These are phyloP conservation scores for Ustilago trichophora DNA, from an alignment of 1,284 basidiomycete genomes.

Conservation along the genomic window DNA sequence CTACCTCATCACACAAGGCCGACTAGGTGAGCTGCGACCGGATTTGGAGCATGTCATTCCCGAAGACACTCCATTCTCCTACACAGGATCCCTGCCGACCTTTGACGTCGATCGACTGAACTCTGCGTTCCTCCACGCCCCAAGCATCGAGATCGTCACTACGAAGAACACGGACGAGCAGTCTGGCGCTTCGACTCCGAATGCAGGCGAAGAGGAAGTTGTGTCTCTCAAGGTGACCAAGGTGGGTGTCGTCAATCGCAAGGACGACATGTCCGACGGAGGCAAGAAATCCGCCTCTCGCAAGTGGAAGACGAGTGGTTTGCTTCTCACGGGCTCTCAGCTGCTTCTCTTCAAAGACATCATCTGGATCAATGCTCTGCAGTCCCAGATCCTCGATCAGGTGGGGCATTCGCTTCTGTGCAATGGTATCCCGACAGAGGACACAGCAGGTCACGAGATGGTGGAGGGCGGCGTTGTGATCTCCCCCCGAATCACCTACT, in stretches of 20 bases:
- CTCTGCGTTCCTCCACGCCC: conserved; percentile 51
- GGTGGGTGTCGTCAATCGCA: conserved; percentile 81
- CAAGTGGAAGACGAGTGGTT: conserved; percentile 88
- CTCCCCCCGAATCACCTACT: conserved; percentile 72
- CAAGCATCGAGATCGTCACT: conserved; percentile 60
- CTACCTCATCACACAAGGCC: conserved; percentile 81
- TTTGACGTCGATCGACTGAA: conserved; percentile 48
- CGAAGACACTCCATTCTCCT: conserved; percentile 53
- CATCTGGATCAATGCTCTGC: conserved; percentile 73
- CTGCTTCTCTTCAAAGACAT: conserved; percentile 90
- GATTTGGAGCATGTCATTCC: conserved; percentile 54
- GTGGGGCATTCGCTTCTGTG: conserved; percentile 42
- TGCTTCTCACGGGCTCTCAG: conserved; percentile 88
- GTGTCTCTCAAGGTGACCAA: conserved; percentile 79
- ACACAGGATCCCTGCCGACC: conserved; percentile 34
- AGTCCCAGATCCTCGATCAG: conserved; percentile 70
- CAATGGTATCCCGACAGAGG: conserved; percentile 36
- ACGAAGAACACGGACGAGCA: conserved; percentile 20
- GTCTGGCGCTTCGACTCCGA: conserved; percentile 5
- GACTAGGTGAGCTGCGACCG: conserved; percentile 75
- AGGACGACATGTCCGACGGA: conserved; percentile 76
- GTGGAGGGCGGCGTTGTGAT: conserved; percentile 65
- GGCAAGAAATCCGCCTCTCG: conserved; percentile 79
- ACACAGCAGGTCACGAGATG: conserved; percentile 4
- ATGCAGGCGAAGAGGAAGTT: conserved; percentile 27